These are phyloP conservation scores for Byssochlamys sp. DNA, from an alignment of 2,329 filamentous ascomycete species.

Conservation along the genomic window DNA sequence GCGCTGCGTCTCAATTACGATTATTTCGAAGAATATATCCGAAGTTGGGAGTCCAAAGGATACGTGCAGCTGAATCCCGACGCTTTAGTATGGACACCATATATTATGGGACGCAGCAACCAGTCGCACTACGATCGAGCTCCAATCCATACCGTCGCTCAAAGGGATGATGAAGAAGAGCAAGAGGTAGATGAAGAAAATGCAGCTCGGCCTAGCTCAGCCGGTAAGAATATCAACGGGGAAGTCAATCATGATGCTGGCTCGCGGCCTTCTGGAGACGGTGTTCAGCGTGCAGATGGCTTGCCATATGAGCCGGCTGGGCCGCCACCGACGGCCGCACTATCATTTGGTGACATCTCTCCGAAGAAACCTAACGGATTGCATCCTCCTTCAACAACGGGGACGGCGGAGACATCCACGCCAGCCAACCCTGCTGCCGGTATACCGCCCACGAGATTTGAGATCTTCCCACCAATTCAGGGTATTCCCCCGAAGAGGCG, in stretches of 20 bases:
- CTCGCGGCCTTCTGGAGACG: constrained; percentile 4
- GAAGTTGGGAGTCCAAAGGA: constrained; percentile 78
- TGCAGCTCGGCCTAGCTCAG: constrained; percentile 2
- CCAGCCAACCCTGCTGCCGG: constrained; percentile 22
- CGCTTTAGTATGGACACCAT: constrained; percentile 86
- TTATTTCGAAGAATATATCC: constrained; percentile 79
- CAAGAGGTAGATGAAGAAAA: constrained; percentile 17
- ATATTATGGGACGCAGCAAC: constrained; percentile 84
- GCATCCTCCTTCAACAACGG: constrained; percentile 9
- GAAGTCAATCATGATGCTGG: constrained; percentile 2
- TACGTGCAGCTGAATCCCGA: constrained; percentile 76
- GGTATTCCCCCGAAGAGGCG: constrained; percentile 25
- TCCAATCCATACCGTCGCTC: constrained; percentile 77
- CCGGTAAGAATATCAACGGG: constrained; percentile 8
- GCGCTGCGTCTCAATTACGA: constrained; percentile 76
- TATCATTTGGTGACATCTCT: constrained; percentile 11
- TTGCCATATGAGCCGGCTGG: constrained; percentile 20
- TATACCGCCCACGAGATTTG: constrained; percentile 34
- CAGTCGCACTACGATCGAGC: constrained; percentile 74
- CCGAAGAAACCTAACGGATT: constrained; percentile 18
- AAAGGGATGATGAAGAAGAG: constrained; percentile 61
- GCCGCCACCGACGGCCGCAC: constrained; percentile 25
- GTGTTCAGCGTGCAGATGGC: constrained; percentile 3
- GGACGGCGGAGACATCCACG: constrained; percentile 7
- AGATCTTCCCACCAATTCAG: constrained; percentile 35